These are phyloP conservation scores for Aspergillus udagawae DNA, from an alignment of 2,329 filamentous ascomycete species.

Conservation along the genomic window DNA sequence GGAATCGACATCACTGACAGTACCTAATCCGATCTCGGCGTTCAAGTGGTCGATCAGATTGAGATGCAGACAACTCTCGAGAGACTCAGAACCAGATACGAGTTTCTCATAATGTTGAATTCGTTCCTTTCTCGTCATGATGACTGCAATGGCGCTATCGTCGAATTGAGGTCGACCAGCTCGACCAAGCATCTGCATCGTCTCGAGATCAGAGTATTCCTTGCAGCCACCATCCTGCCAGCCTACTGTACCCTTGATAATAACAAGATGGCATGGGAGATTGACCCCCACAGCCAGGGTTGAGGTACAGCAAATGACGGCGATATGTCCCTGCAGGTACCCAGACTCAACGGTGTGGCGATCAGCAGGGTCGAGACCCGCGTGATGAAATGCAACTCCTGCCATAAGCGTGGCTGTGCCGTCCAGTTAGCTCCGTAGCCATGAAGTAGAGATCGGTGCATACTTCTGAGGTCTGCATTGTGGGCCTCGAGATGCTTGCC, in stretches of 20 bases:
- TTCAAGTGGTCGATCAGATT: constrained; percentile 82
- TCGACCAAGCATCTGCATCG: constrained; percentile 88
- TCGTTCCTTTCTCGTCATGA: constrained; percentile 68
- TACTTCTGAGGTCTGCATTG: constrained; percentile 59
- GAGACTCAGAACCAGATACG: constrained; percentile 65
- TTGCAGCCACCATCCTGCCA: constrained; percentile 59
- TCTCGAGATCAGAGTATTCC: constrained; percentile 76
- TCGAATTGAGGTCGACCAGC: constrained; percentile 83
- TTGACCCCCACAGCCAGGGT: constrained; percentile 82
- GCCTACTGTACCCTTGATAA: constrained; percentile 73
- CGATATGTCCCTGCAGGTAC: constrained; percentile 68
- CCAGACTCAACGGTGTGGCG: constrained; percentile 62
- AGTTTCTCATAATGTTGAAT: constrained; percentile 66
- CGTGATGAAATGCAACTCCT: constrained; percentile 80
- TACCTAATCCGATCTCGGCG: constrained; percentile 74
- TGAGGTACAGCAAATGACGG: constrained; percentile 80
- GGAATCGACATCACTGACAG: constrained; percentile 59
- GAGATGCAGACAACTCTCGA: constrained; percentile 75
- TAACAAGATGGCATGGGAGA: constrained; percentile 75
- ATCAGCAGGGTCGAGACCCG: constrained; percentile 64
- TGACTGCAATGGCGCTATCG: constrained; percentile 68
- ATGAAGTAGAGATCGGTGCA: constrained; percentile 14
- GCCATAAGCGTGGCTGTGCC: constrained; percentile 42
- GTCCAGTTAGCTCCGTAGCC: constrained; percentile 6
- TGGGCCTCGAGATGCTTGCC: constrained; percentile 48